phyloP scores from a whole-genome alignment of 2,329 filamentous ascomycete species.

The Aspergillus niger region DNA sequence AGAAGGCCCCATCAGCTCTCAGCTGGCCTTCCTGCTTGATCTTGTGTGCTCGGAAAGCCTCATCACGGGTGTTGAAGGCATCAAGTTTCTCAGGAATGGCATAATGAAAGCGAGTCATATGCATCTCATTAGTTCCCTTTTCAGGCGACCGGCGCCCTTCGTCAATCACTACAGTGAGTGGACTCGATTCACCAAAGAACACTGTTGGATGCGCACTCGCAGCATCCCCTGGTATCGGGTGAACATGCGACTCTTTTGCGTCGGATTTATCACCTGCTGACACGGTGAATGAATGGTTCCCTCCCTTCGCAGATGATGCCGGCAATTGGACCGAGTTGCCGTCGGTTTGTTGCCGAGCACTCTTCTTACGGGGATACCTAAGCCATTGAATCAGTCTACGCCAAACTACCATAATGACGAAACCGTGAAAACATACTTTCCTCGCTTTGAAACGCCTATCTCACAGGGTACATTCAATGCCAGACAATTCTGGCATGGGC shows the following conservation, averaged over 20 bases:
- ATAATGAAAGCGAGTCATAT: conserved; percentile 42
- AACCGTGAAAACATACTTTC: conserved; percentile 38
- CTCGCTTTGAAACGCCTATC: conserved; percentile 45
- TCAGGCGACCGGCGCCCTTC: conserved; percentile 26
- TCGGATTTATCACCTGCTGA: neutral
- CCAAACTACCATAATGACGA: neutral
- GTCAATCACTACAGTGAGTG: conserved; percentile 53
- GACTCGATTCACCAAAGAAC: conserved; percentile 53
- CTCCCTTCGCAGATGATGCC: neutral
- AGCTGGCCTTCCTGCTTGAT: conserved; percentile 40
- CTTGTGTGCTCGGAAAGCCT: conserved; percentile 27
- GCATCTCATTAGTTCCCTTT: conserved; percentile 2
- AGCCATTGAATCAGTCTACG: conserved; percentile 1
- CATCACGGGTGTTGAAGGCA: conserved; percentile 19
- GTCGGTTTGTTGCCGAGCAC: neutral
- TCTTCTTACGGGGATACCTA: conserved; percentile 28
- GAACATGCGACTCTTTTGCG: neutral
- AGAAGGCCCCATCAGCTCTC: conserved; percentile 46
- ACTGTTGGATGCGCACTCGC: conserved; percentile 28
- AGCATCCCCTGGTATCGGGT: neutral
- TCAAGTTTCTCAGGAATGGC: conserved; percentile 31
- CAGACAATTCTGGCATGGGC: conserved; percentile 48
- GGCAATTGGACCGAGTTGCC: neutral
- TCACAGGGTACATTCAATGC: conserved; percentile 43
- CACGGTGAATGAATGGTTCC: no score